Evolutionary conservation across 2,329 filamentous ascomycete species (phyloP), one percentile per base, ranked within the genome.

Genomic region (Neonectria faginata): DNA sequence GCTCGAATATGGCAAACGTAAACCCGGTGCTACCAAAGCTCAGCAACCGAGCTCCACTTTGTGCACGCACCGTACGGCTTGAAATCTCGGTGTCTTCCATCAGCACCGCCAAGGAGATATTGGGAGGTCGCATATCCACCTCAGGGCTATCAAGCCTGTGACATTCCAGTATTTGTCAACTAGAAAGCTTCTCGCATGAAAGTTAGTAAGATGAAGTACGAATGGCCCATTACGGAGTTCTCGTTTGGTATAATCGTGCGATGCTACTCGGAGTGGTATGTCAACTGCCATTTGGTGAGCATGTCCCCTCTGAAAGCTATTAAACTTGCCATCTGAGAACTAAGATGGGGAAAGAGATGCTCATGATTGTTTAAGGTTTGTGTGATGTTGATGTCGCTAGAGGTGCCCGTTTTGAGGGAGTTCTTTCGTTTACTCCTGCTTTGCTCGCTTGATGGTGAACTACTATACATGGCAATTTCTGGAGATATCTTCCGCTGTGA

Each of bases 151-250:
- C 1, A 79, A 42, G 48, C 68, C 68, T 8, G 69, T 76, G 39
- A 79, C 68, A 51, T 79, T 78, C 76, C 76, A 78, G 27, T 79
- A 48, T 33, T 76, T 56, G 59, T 80, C 76, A 14, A 79, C 75
- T 27, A 80, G 72, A 31, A 80, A 74, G 51, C 79, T 80, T 41
- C 76, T 75, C 29, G 51, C 60, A 65, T 79, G 71, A 11, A 18
- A 79, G 60, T 80, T 75, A 22, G 75, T 77, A 41, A 79, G 56
- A 31, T 71, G 67, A 10, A 78, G 67, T 57, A 68, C n/a, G 50
- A 75, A 78, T 7, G 74, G 75, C 1, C 75, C 74, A 44, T 75
- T 50, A 14, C 71, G 64, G 22, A 36, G 60, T 14, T 67, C 70
- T 44, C 62, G 50, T 27, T 55, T 29, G 27, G 9, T 29, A 48